A percentile compares a stretch with the other conserved stretches of the same genome.
These are phyloP conservation scores for Flaveria linearis DNA, from an alignment of 129 eudicot species.

Conservation along the genomic window DNA sequence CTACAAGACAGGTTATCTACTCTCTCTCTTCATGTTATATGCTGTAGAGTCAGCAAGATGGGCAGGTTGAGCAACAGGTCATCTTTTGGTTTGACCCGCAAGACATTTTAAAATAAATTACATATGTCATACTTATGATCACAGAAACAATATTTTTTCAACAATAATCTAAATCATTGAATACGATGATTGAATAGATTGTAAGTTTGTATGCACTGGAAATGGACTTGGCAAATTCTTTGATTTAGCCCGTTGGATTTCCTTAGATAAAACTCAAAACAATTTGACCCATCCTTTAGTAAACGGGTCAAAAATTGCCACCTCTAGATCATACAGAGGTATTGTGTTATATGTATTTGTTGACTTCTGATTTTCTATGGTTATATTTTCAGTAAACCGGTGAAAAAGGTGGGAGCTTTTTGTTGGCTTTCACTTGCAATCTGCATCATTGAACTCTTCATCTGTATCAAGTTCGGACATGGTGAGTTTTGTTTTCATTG, in stretches of 20 bases:
- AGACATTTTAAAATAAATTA: neutral
- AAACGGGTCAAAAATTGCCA: neutral
- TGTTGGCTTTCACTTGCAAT: conserved; percentile 97
- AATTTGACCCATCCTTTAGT: neutral
- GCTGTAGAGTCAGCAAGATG: neutral
- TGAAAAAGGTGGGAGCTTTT: conserved; percentile 92
- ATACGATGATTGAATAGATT: neutral
- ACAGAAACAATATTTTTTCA: neutral
- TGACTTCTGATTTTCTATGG: neutral
- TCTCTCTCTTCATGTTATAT: conserved; percentile 24
- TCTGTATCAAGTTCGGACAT: conserved; percentile 93
- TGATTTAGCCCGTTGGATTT: neutral
- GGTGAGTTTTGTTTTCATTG: conserved; percentile 47
- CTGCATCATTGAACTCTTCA: conserved; percentile 94
- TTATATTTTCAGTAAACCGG: conserved; percentile 62
- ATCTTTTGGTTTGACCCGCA: neutral
- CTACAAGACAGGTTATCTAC: conserved; percentile 76
- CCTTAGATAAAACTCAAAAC: neutral
- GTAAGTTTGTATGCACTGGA: neutral
- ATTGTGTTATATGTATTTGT: conserved; percentile 4
- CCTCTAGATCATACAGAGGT: neutral
- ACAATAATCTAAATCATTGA: neutral
- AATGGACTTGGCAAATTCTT: neutral
- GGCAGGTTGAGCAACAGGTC: neutral
- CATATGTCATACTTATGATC: too few relatives aligned